A percentile compares a stretch with the other conserved stretches of the same genome.
These are phyloP conservation scores for Coemansia sp. DNA, from an alignment of 192 early-diverging fungal genomes.

Conservation along the genomic window DNA sequence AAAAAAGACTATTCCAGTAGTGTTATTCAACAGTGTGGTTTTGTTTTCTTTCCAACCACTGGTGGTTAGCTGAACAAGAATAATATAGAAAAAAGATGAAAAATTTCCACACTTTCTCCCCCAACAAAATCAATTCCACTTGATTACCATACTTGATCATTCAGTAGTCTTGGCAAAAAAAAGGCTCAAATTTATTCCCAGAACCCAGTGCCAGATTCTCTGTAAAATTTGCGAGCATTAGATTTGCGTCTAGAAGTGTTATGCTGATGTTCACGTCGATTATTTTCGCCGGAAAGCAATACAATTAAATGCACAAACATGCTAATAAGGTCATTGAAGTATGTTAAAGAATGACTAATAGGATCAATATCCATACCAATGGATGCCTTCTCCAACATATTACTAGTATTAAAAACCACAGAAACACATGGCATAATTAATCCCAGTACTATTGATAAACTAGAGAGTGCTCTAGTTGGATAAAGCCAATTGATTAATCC, in stretches of 20 bases:
- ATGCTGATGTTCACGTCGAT: slow-evolving; percentile 1
- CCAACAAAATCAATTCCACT: background rate
- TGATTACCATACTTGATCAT: background rate
- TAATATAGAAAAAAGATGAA: background rate
- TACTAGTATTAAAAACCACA: slow-evolving; percentile 27
- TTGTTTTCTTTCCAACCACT: background rate
- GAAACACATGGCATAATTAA: slow-evolving; percentile 21
- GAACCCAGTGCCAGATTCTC: background rate
- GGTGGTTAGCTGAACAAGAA: background rate
- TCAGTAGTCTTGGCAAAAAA: background rate
- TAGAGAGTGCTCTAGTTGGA: slow-evolving; percentile 14
- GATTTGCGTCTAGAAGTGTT: background rate
- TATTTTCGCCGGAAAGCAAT: slow-evolving; percentile 15
- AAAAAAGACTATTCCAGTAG: no score
- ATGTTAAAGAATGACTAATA: slow-evolving; percentile 13
- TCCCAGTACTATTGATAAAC: slow-evolving; percentile 11
- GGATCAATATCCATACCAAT: slow-evolving; percentile 22
- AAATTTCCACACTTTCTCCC: background rate
- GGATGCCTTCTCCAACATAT: slow-evolving; percentile 24
- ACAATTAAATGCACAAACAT: slow-evolving; percentile 22
- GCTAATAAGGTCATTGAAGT: slow-evolving; percentile 24
- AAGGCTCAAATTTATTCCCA: slow-evolving; percentile 2
- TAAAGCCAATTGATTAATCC: slow-evolving; percentile 17
- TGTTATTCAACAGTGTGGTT: no score
- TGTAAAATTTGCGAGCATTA: background rate